Conservation (phyloP, 768 basidiomycete species). For the Strobilomyces confusus region DNA sequence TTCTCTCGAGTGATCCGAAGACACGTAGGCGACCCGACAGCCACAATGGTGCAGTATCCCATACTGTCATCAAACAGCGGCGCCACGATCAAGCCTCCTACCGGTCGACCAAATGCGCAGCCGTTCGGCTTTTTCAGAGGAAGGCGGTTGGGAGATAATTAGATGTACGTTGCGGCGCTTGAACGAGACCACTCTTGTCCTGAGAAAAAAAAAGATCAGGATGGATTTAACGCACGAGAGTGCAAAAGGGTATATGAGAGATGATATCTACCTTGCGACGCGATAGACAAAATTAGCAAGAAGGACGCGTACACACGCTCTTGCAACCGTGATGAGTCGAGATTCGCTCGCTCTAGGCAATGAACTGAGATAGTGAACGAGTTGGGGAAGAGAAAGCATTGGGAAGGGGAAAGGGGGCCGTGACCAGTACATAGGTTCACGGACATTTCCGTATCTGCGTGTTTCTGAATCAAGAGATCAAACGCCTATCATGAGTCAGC, state of each 20-base stretch:
- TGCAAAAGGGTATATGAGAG: neutral
- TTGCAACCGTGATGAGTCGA: neutral
- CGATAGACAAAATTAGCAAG: neutral
- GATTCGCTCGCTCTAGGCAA: neutral
- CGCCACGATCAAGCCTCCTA: slow-evolving; percentile 15
- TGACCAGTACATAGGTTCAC: neutral
- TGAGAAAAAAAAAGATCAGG: neutral
- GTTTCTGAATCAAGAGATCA: slow-evolving; percentile 9
- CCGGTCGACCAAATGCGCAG: neutral
- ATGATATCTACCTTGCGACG: neutral
- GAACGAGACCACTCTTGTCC: neutral
- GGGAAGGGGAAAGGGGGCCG: slow-evolving; percentile 2
- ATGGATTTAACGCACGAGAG: slow-evolving; percentile 1
- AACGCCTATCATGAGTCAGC: slow-evolving; percentile 14
- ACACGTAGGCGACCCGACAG: neutral
- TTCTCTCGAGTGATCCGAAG: slow-evolving; percentile 10
- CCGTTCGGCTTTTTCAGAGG: neutral
- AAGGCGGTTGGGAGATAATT: neutral
- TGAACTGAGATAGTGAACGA: neutral
- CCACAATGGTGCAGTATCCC: slow-evolving; percentile 1
- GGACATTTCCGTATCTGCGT: slow-evolving; percentile 16
- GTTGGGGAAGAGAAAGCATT: neutral
- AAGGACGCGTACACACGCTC: too few species aligned
- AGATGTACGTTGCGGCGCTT: neutral
- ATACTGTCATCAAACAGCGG: slow-evolving; percentile 4